phyloP scores from a whole-genome alignment of 225 moss, liverwort and hornwort genomes.

The Pleurozium schreberi region DNA sequence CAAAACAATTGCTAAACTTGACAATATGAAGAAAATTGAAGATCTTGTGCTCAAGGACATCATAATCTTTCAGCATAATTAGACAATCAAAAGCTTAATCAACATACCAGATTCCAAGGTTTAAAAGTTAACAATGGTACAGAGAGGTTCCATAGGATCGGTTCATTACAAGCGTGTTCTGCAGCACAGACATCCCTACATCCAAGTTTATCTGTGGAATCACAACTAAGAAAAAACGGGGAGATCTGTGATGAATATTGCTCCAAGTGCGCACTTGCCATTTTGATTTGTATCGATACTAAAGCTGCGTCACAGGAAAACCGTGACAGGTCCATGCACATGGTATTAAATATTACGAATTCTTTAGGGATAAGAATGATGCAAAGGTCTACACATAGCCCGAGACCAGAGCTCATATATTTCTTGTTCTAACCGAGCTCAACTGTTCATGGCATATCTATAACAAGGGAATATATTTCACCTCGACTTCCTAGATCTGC shows the following conservation, averaged over 20 bases:
- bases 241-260: background rate
- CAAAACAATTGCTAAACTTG: background rate
- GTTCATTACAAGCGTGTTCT: background rate
- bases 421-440: background rate
- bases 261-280: background rate
- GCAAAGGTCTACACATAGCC: slow-evolving; percentile 1
- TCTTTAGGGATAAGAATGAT: background rate
- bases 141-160: background rate
- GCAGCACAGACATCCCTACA: background rate
- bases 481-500: slow-evolving; percentile 1
- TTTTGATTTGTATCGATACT: background rate
- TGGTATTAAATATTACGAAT: background rate
- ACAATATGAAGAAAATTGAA: background rate
- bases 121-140: background rate
- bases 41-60: background rate
- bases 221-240: background rate
- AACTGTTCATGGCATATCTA: slow-evolving; percentile 18
- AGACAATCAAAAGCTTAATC: background rate
- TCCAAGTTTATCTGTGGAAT: background rate
- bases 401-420: background rate
- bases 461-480: background rate
- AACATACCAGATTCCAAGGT: background rate
- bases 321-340: background rate
- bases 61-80: background rate
- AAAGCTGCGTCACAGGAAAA: background rate